Evolutionary conservation across 1,284 basidiomycete genomes (phyloP).

Genomic region (Vanrija humicola): DNA sequence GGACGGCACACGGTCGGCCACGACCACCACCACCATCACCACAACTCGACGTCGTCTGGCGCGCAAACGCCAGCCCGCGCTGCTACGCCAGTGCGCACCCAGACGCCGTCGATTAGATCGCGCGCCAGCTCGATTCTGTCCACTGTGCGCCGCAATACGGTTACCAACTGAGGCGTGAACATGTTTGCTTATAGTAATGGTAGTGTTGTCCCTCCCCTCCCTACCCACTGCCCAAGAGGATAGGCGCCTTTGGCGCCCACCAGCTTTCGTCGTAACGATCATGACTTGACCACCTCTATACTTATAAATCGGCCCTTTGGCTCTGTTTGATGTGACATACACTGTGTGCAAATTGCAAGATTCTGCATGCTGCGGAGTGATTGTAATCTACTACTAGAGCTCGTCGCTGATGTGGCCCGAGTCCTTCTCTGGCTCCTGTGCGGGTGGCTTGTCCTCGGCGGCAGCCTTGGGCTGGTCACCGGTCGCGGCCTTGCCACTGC

Average conservation of each 20-base stretch:
- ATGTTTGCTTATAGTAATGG: too few relatives aligned
- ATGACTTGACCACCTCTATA: not conserved
- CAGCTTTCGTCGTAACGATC: not conserved
- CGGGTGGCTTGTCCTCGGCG: not conserved
- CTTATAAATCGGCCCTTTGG: not conserved
- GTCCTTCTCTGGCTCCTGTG: not conserved
- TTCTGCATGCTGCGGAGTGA: not conserved
- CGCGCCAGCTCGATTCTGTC: conserved; percentile 19
- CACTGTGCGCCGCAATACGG: conserved; percentile 11
- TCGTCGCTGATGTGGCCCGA: conserved; percentile 1
- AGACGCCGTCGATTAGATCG: conserved; percentile 30
- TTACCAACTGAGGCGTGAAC: not conserved
- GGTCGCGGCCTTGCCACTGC: not conserved
- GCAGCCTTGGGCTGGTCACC: not conserved
- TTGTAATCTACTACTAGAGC: conserved; percentile 5
- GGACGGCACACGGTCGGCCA: conserved; percentile 72
- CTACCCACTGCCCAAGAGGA: not conserved
- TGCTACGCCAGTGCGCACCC: conserved; percentile 22
- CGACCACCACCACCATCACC: conserved; percentile 53
- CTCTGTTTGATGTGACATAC: not conserved
- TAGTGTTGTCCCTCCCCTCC: not conserved
- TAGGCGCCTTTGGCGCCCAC: not conserved
- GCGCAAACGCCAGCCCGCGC: conserved; percentile 9
- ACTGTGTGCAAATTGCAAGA: not conserved
- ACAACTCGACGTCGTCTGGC: conserved; percentile 46